Base-by-base conservation (phyloP, 176 grass and related monocot genomes). In the Aegilops sharonensis region DNA sequence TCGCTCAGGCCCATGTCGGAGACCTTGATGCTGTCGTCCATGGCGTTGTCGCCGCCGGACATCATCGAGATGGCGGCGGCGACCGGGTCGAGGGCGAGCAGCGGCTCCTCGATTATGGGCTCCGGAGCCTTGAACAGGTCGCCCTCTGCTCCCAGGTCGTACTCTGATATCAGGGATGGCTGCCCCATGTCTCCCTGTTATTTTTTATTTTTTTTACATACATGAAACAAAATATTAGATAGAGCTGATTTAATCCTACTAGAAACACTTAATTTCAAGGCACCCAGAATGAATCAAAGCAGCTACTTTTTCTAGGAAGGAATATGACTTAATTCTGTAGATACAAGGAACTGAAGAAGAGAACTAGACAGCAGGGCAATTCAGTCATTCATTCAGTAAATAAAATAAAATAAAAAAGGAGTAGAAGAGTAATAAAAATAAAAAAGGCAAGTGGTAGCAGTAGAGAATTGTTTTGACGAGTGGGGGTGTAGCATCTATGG, bases 101-200 rank as follows among this genome's bases (percentile, higher is more conserved):
- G 27, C 2, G 83, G 87, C 52, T 94, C 97, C 30, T 94, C 87
- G 2, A 97, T 88, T 75, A 99, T 93, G 67, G 84, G 83, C 86
- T 97, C 94, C 35, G 94, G 97, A 29, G 94, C 97, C 85, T 92
- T 94, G 85, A 99, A 99, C 50, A 99, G 87, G 86, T 99, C 97
- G 12, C 97, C 89, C 80, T 97, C 97, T 75, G 79, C 93, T 69
- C 97, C 97, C 48, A 99, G 85, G 68, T 97, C 89, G 78, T 99
- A 99, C 60, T 91, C 94, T 43, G 92, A 93, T 39, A 99, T 47
- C 64, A 91, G 70, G 17, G 90, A 91, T 54, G 85, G 35, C 39
- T 96, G 90, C 27, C 74, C 77, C 86, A 94, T 89, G 52, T 74
- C 77, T 20, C 83, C 92, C 97, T 99, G 83, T 83, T 59, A 39